These are phyloP conservation scores for Vanrija humicola DNA, from an alignment of 1,284 basidiomycete genomes.

Conservation along the genomic window DNA sequence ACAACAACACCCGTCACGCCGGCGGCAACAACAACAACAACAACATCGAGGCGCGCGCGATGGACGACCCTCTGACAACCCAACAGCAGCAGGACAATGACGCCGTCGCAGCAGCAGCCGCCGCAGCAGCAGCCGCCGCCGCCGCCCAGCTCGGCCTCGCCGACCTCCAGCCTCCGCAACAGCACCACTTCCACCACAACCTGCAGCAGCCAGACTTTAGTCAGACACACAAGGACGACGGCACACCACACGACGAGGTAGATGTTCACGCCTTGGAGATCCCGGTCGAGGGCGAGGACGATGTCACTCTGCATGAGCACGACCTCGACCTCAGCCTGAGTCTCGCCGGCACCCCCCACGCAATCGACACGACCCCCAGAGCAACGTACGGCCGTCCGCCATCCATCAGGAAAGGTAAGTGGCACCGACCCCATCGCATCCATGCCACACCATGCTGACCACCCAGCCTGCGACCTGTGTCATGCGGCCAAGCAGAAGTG, in stretches of 20 bases:
- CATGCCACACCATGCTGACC: not conserved
- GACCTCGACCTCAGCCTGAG: slow-evolving; percentile 31
- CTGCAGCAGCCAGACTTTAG: slow-evolving; percentile 42
- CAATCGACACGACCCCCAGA: slow-evolving; percentile 1
- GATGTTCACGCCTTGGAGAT: slow-evolving; percentile 20
- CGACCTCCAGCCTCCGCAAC: slow-evolving; percentile 13
- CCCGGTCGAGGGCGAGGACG: slow-evolving; percentile 15
- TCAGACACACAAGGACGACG: slow-evolving; percentile 26
- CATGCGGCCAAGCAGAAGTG: slow-evolving; percentile 49
- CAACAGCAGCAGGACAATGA: slow-evolving; percentile 38
- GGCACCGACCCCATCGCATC: not conserved
- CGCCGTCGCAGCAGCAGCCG: slow-evolving; percentile 37
- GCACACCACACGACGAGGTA: slow-evolving; percentile 11
- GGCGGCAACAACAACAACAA: slow-evolving; percentile 9
- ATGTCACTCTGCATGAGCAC: slow-evolving; percentile 8
- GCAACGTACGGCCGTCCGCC: slow-evolving; percentile 33
- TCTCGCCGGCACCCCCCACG: slow-evolving; percentile 12
- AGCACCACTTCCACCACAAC: slow-evolving; percentile 29
- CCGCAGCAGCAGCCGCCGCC: slow-evolving; percentile 35
- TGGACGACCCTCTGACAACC: slow-evolving; percentile 25
- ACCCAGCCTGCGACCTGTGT: slow-evolving; percentile 44
- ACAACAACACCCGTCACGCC: slow-evolving; percentile 21
- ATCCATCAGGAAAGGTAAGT: slow-evolving; percentile 43
- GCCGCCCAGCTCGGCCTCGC: slow-evolving; percentile 30
- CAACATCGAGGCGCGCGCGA: slow-evolving; percentile 8